Evolutionary conservation across 2,329 filamentous ascomycete species (phyloP), one percentile per base, ranked within the genome.

Genomic region (Colletotrichum chrysophilum): DNA sequence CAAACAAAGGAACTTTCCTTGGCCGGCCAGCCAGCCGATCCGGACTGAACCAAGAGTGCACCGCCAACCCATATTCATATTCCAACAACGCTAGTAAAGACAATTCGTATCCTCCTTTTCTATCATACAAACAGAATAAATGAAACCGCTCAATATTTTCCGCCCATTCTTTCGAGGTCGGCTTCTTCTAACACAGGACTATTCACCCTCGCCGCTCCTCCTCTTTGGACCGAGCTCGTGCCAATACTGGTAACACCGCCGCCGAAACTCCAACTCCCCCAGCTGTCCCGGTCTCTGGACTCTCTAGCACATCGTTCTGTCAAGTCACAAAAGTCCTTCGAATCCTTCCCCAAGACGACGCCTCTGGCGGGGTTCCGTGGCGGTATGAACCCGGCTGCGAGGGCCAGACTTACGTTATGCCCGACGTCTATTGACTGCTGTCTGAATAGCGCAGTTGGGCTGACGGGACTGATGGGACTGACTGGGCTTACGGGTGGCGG

Each of bases 221-320:
- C 56, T 62, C 66, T 71, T 18, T 77, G 66, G 43, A 71, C 62
- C 7, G 75, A 75, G 30, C 56, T 56, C 60, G 26, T 7, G 13
- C 60, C 66, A 13, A 69, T 26, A 5, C 61, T 69, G 21, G 69
- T 60, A 1, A 61, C 74, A 4, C 61, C 64, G n/a, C 60, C 52
- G 12, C 36, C 55, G 3, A 69, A 77, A 66, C 80, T 78, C 81
- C 83, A 84, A 66, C 82, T 84, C 1, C 83, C 83, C 83, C 83
- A 84, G 67, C 84, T 84, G 34, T 80, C 81, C 7, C 81, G 83
- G 43, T 81, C 81, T 8, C 80, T 77, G 18, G 78, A 74, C 21
- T 84, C 81, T n/a, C 77, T 78, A 10, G 77, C 79, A n/a, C 81
- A 82, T 21, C 80, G 77, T 69, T 83, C 81, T 3, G 83, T 83